Evolutionary conservation across 371 early-diverging fungal genomes (phyloP).

Genomic region (Mortierella sp.): DNA sequence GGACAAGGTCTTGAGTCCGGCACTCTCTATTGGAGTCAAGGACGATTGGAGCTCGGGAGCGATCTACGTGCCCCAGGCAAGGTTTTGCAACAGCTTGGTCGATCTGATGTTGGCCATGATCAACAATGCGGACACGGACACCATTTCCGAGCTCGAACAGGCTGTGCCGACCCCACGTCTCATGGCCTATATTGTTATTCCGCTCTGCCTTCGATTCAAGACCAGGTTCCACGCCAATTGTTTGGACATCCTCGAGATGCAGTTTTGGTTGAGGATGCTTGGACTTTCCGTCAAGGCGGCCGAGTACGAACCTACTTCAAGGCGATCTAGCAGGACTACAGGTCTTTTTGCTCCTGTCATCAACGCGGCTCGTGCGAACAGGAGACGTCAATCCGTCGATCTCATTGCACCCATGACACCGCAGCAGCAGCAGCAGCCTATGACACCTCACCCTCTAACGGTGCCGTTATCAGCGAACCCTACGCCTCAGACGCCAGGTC

Average conservation of each 20-base stretch:
- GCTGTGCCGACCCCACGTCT: slow-evolving; percentile 59
- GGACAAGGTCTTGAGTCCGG: slow-evolving; percentile 66
- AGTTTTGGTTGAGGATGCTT: slow-evolving; percentile 49
- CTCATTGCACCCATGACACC: slow-evolving; percentile 18
- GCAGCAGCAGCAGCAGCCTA: slow-evolving; percentile 12
- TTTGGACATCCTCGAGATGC: slow-evolving; percentile 50
- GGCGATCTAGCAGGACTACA: slow-evolving; percentile 48
- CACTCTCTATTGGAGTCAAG: slow-evolving; percentile 60
- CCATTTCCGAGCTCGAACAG: slow-evolving; percentile 64
- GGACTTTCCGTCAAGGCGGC: slow-evolving; percentile 59
- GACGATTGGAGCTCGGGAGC: slow-evolving; percentile 62
- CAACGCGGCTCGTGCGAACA: slow-evolving; percentile 48
- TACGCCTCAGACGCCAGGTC: slow-evolving; percentile 36
- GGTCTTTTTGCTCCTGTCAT: slow-evolving; percentile 63
- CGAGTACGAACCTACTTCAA: slow-evolving; percentile 59
- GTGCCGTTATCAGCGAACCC: slow-evolving; percentile 51
- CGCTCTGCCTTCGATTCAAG: slow-evolving; percentile 66
- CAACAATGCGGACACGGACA: slow-evolving; percentile 67
- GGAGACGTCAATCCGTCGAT: slow-evolving; percentile 19
- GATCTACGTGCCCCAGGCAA: slow-evolving; percentile 38
- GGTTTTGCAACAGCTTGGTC: slow-evolving; percentile 66
- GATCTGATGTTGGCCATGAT: slow-evolving; percentile 70
- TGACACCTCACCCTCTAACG: slow-evolving; percentile 12
- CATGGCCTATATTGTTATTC: slow-evolving; percentile 67
- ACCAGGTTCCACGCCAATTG: slow-evolving; percentile 40